A percentile compares a stretch with the other conserved stretches of the same genome.
Evolutionary conservation across 2,329 filamentous ascomycete genomes (phyloP).

Genomic region (Botrytis fragariae): DNA sequence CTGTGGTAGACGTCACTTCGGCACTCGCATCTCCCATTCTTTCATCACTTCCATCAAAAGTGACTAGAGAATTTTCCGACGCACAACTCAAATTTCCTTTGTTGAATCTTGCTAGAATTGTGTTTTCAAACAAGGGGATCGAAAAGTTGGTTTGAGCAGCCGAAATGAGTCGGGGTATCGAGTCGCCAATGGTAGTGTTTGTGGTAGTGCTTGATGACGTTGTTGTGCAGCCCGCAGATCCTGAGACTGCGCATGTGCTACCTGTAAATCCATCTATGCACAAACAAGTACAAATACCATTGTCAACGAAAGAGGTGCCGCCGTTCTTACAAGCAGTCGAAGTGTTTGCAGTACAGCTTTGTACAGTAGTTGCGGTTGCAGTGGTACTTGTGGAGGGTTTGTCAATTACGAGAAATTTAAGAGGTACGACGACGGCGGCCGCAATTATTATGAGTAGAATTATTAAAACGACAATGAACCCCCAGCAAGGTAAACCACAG

Average conservation of each 20-base stretch:
- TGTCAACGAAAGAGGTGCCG: constrained; percentile 69
- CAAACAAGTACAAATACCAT: constrained; percentile 75
- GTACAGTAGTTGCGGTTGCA: constrained; percentile 21
- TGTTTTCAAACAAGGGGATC: constrained; percentile 67
- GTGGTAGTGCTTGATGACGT: constrained; percentile 42
- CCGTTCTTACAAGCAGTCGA: constrained; percentile 68
- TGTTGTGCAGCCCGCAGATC: constrained; percentile 55
- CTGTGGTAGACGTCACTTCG: constrained; percentile 20
- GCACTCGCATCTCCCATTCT: constrained; percentile 26
- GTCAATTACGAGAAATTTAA: constrained; percentile 61
- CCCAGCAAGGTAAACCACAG: constrained; percentile 82
- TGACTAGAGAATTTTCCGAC: constrained; percentile 82
- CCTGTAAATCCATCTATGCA: constrained; percentile 87
- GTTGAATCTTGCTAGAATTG: constrained; percentile 75
- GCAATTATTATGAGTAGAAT: constrained; percentile 70
- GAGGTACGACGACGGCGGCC: constrained; percentile 78
- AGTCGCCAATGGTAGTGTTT: constrained; percentile 78
- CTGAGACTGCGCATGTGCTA: constrained; percentile 51
- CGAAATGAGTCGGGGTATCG: constrained; percentile 71
- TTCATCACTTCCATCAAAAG: constrained; percentile 61
- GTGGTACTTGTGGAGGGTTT: constrained; percentile 41
- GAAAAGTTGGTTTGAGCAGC: constrained; percentile 67
- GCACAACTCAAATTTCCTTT: constrained; percentile 73
- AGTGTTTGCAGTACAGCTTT: constrained; percentile 56
- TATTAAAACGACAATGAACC: constrained; percentile 64